Conservation (phyloP, 2,329 filamentous ascomycete genomes). For the Claviceps fusiformis region DNA sequence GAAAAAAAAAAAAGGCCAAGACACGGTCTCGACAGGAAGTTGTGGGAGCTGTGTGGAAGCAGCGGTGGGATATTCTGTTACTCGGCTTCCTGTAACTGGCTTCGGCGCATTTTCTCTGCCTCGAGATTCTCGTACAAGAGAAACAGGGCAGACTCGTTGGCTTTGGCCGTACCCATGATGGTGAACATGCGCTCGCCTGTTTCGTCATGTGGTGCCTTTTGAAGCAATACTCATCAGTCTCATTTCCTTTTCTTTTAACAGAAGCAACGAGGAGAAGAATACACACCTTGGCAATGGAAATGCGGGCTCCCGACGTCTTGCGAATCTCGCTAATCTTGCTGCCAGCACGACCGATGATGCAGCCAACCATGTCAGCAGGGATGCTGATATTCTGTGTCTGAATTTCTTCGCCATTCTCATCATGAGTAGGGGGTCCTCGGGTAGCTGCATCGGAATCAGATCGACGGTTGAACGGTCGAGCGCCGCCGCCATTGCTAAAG, state of each 20-base stretch:
- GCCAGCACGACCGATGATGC: conserved; percentile 90
- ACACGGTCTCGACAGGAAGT: conserved; percentile 14
- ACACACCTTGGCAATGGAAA: conserved; percentile 82
- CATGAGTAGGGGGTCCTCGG: conserved; percentile 74
- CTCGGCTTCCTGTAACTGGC: conserved; percentile 51
- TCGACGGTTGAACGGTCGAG: conserved; percentile 59
- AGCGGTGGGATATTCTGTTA: no score
- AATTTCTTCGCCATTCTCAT: conserved; percentile 93
- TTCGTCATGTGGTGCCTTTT: conserved; percentile 80
- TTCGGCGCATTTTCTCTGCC: conserved; percentile 96
- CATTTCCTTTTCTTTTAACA: not conserved
- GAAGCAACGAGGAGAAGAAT: not conserved
- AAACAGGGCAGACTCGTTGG: conserved; percentile 92
- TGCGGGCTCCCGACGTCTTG: conserved; percentile 89
- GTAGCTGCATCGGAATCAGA: conserved; percentile 70
- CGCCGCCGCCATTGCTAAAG: conserved; percentile 68
- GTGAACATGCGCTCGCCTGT: conserved; percentile 99
- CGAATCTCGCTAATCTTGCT: conserved; percentile 98
- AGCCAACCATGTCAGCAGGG: conserved; percentile 98
- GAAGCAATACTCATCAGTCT: not conserved
- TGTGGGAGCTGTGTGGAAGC: conserved; percentile 2
- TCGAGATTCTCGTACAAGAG: conserved; percentile 97
- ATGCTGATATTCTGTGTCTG: conserved; percentile 99
- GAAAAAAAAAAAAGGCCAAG: conserved; percentile 14
- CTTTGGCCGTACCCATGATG: conserved; percentile 87